phyloP scores from a whole-genome alignment of 345 rosid species.

The Excoecaria cochinchinensis region DNA sequence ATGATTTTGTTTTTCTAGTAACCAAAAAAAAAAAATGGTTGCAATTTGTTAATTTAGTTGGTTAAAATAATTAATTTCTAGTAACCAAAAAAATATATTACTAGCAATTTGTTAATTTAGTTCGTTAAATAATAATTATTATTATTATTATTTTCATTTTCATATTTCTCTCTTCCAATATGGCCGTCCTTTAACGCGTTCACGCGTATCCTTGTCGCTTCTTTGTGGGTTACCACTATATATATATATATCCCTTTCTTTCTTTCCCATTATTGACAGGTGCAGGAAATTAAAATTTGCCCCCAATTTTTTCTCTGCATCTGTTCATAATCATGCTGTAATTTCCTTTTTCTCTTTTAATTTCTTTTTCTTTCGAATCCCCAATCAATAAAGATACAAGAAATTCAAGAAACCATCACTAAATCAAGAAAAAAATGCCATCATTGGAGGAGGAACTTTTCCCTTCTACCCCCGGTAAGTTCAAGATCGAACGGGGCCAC shows the following conservation, averaged over 20 bases:
- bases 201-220: constrained; percentile 54
- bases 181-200: constrained; percentile 53
- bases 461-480: constrained; percentile 90
- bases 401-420: background rate
- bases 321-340: constrained; percentile 9
- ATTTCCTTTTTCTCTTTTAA: too few relatives aligned
- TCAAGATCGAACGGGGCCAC: constrained; percentile 57
- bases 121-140: too few relatives aligned
- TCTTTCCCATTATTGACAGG: constrained; percentile 41
- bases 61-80: too few relatives aligned
- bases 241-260: constrained; percentile 36
- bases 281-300: constrained; percentile 34
- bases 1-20: too few relatives aligned
- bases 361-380: background rate
- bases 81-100: too few relatives aligned
- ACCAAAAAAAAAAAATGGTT: too few relatives aligned
- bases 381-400: background rate
- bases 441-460: constrained; percentile 70
- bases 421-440: constrained; percentile 42
- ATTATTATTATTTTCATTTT: too few relatives aligned
- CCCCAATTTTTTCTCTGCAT: constrained; percentile 42
- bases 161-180: too few relatives aligned
- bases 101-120: too few relatives aligned
- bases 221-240: constrained; percentile 38
- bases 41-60: too few relatives aligned